phyloP scores from a whole-genome alignment of 306 rosid genomes.

The Rosa chinensis region DNA sequence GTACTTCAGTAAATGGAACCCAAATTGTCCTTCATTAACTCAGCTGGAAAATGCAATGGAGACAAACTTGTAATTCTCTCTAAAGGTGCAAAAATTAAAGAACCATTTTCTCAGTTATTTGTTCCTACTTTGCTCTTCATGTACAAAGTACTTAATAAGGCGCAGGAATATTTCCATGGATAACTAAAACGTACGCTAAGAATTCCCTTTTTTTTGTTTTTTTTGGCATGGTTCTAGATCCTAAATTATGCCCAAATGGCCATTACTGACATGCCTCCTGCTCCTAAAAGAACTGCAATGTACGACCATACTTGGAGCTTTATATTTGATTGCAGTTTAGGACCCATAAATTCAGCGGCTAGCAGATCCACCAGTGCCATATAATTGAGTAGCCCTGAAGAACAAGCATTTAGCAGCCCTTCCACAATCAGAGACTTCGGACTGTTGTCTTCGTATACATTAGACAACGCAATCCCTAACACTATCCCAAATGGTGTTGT shows the following conservation, averaged over 20 bases:
- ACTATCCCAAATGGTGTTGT: conserved; percentile 73
- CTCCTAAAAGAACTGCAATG: conserved; percentile 56
- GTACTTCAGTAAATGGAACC: background rate
- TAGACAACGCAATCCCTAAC: conserved; percentile 54
- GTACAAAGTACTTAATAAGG: no score
- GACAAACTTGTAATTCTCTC: background rate
- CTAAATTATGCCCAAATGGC: conserved; percentile 59
- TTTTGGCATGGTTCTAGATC: background rate
- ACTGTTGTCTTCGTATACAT: conserved; percentile 48
- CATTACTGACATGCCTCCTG: conserved; percentile 69
- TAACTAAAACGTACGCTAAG: no score
- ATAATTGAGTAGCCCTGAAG: conserved; percentile 63
- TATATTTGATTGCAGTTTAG: conserved; percentile 43
- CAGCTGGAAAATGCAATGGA: background rate
- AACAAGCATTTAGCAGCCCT: conserved; percentile 58
- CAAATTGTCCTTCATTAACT: background rate
- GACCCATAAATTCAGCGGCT: conserved; percentile 58
- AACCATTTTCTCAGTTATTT: background rate
- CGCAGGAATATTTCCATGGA: no score
- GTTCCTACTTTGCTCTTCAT: no score
- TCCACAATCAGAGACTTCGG: conserved; percentile 57
- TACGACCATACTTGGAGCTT: conserved; percentile 48
- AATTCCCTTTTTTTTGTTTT: no score
- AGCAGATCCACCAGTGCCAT: conserved; percentile 69
- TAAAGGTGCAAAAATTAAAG: background rate